Conservation (phyloP, 768 basidiomycete species). For the Leccinum obscurum region DNA sequence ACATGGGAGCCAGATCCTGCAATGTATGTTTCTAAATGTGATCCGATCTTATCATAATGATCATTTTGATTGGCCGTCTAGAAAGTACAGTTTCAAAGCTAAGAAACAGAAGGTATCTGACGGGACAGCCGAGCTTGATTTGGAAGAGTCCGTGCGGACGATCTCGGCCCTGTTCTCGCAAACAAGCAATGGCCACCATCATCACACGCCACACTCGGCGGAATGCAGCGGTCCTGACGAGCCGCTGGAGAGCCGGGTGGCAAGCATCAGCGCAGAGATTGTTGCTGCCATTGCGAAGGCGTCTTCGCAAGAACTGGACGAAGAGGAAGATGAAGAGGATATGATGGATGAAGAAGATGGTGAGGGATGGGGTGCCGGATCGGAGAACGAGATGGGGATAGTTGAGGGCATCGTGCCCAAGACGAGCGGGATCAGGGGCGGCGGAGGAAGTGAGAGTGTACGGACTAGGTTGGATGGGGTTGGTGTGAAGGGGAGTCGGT, state of each 20-base stretch:
- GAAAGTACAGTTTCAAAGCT: slow-evolving; percentile 78
- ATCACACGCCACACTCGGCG: slow-evolving; percentile 31
- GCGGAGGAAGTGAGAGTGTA: slow-evolving; percentile 29
- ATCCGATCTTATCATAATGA: background rate
- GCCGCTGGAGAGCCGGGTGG: slow-evolving; percentile 61
- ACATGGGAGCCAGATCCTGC: slow-evolving; percentile 83
- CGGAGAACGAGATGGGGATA: slow-evolving; percentile 50
- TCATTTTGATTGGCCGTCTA: slow-evolving; percentile 32
- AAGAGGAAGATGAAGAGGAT: slow-evolving; percentile 48
- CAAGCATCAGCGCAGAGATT: slow-evolving; percentile 79
- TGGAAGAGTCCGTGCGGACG: slow-evolving; percentile 74
- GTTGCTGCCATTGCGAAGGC: slow-evolving; percentile 79
- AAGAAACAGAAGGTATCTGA: slow-evolving; percentile 57
- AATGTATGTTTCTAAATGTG: slow-evolving; percentile 50
- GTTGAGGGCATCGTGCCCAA: slow-evolving; percentile 56
- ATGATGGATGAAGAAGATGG: slow-evolving; percentile 43
- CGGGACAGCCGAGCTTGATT: slow-evolving; percentile 55
- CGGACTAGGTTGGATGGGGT: slow-evolving; percentile 7
- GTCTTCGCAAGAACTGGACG: slow-evolving; percentile 59
- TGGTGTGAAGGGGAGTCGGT: slow-evolving; percentile 19
- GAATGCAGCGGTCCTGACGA: slow-evolving; percentile 38
- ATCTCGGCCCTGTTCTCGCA: slow-evolving; percentile 68
- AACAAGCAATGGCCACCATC: slow-evolving; percentile 38
- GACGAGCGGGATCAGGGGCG: slow-evolving; percentile 61
- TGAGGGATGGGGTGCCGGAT: slow-evolving; percentile 43